Evolutionary conservation across 1,284 basidiomycete species (phyloP).

Genomic region (Boletus sp.): DNA sequence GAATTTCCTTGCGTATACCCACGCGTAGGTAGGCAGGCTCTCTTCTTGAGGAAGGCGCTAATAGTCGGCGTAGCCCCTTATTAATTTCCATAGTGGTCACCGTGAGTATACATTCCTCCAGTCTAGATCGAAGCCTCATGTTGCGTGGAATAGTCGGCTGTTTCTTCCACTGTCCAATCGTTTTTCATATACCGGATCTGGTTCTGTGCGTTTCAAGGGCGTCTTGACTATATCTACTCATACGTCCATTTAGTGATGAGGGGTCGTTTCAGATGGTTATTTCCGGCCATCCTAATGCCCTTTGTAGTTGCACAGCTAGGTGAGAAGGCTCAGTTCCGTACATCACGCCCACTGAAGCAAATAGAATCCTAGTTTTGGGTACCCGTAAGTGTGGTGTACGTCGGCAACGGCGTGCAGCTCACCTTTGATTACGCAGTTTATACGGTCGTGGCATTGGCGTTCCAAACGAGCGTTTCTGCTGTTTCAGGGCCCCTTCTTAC

Average conservation of each 20-base stretch:
- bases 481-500: constrained; percentile 18
- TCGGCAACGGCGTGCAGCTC: constrained; percentile 2
- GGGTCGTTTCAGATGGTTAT: constrained; percentile 18
- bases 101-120: constrained; percentile 12
- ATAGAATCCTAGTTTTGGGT: constrained; percentile 15
- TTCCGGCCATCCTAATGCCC: constrained; percentile 17
- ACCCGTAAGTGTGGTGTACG: constrained; percentile 8
- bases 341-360: constrained; percentile 6
- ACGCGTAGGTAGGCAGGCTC: constrained; percentile 18
- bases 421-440: constrained; percentile 16
- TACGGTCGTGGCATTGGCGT: constrained; percentile 15
- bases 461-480: constrained; percentile 17
- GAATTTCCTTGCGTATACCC: constrained; percentile 15
- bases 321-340: constrained; percentile 1
- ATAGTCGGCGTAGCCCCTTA: constrained; percentile 18
- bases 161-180: constrained; percentile 24
- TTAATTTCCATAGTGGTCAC: constrained; percentile 24
- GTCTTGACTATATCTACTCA: background rate
- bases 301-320: constrained; percentile 23
- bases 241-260: constrained; percentile 12
- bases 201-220: constrained; percentile 16
- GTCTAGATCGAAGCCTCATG: constrained; percentile 13
- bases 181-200: constrained; percentile 29
- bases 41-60: constrained; percentile 6
- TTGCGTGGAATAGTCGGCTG: constrained; percentile 13